Evolutionary conservation across 805 yeast genomes (phyloP).

Genomic region (Ascoidea rubescens): DNA sequence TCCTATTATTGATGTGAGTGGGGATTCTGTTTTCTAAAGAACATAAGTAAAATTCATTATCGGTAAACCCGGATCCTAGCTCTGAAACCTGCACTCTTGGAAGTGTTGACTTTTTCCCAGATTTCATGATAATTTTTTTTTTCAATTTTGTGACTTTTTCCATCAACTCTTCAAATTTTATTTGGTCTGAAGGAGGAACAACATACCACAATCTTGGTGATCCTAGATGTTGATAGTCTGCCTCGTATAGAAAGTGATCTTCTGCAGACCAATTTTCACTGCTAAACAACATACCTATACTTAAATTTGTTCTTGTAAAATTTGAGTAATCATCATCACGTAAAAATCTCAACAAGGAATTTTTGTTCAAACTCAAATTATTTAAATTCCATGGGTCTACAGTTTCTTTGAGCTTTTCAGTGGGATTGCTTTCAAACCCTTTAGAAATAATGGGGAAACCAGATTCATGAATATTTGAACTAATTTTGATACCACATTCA

Average conservation of each 20-base stretch:
- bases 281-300: conserved; percentile 39
- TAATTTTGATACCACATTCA: conserved; percentile 21
- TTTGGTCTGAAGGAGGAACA: conserved; percentile 41
- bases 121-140: conserved; percentile 2
- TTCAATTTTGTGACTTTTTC: conserved; percentile 1
- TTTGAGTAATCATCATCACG: conserved; percentile 29
- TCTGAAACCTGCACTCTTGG: not conserved
- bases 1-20: conserved; percentile 15
- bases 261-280: conserved; percentile 44
- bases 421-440: too few species aligned
- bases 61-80: conserved; percentile 1
- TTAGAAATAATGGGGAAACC: conserved; percentile 19
- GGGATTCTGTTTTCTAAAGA: conserved; percentile 22
- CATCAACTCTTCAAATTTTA: conserved; percentile 34
- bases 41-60: conserved; percentile 12
- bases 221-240: conserved; percentile 44
- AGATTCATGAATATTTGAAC: conserved; percentile 25
- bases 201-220: conserved; percentile 45
- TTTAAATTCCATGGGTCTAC: conserved; percentile 42
- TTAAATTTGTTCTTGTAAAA: conserved; percentile 28
- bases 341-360: conserved; percentile 32
- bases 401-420: not conserved
- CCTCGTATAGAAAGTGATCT: conserved; percentile 42
- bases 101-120: conserved; percentile 3
- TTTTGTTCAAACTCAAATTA: conserved; percentile 34